Evolutionary conservation across 2,329 filamentous ascomycete species (phyloP), one percentile per base, ranked within the genome.

Genomic region (Phialocephala subalpina): DNA sequence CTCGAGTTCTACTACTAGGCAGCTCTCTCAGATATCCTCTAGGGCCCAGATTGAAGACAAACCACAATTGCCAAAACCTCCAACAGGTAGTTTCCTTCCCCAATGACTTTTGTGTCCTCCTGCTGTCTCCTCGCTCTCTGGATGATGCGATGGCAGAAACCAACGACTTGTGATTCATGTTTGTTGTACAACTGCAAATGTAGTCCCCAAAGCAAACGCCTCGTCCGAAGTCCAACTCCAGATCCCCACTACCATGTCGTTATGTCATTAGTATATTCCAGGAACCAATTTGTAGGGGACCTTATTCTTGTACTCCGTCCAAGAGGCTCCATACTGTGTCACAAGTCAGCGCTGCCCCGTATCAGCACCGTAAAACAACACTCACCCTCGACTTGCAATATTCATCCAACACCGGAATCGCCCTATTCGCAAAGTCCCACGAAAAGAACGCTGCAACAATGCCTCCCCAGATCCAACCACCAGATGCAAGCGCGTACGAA

Each of bases 401-500:
- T 63, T 80, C 75, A 70, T 85, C 82, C 65, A 87, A 70, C 5
- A 81, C 75, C 0, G 83, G 83, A 35, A 86, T 79, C 1, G 75
- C 79, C 3, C 80, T 76, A 1, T 70, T 74, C 7, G 74, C 74
- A 71, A 86, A 86, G 69, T 85, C 80, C 53, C 72, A 78, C n/a
- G 79, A 75, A 65, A 82, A 81, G 58, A 82, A 80, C 0, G 74
- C 76, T 25, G 75, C 79, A 1, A 80, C 75, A 4, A 80, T 47
- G 3, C 75, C 75, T n/a, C 79, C 83, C 73, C 78, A 80, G 2
- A 78, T 70, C 77, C 78, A 83, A 0, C 84, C 84, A 6, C 82
- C 84, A 62, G 78, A 77, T 2, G 80, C 81, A 55, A 84, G 67
- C 3, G 83, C 82, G 72, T 82, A 85, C 4, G 80, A 83, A 27